Evolutionary conservation across 768 basidiomycete genomes (phyloP).

Genomic region (Tylopilus balloui): DNA sequence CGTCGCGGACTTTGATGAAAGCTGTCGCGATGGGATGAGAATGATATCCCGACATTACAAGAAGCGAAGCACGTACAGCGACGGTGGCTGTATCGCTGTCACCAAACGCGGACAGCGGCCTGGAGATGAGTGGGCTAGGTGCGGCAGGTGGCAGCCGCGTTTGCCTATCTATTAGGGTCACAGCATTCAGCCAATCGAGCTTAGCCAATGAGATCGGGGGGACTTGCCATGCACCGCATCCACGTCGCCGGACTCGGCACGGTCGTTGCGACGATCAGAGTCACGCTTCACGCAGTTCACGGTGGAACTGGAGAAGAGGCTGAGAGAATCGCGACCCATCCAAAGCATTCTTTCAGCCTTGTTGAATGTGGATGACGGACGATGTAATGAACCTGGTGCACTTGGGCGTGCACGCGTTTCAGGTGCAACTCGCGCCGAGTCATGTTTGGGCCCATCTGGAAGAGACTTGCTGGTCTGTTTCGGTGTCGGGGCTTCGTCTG

Average conservation of each 20-base stretch:
- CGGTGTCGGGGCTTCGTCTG: constrained; percentile 16
- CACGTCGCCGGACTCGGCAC: constrained; percentile 9
- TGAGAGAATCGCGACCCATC: constrained; percentile 29
- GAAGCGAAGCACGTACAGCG: constrained; percentile 7
- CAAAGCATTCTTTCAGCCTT: constrained; percentile 34
- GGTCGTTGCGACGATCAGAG: constrained; percentile 14
- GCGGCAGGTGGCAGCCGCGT: constrained; percentile 10
- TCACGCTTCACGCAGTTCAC: constrained; percentile 10
- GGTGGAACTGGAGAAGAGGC: constrained; percentile 23
- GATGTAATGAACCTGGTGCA: constrained; percentile 9
- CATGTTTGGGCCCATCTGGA: background rate
- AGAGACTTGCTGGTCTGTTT: constrained; percentile 2
- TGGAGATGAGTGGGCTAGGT: constrained; percentile 5
- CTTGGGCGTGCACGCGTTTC: constrained; percentile 4
- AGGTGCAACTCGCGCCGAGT: constrained; percentile 3
- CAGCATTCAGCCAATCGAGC: constrained; percentile 1
- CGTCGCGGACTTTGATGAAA: constrained; percentile 18
- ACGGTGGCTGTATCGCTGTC: constrained; percentile 23
- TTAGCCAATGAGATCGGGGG: background rate
- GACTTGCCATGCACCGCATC: constrained; percentile 29
- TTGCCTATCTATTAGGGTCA: constrained; percentile 13
- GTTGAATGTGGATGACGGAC: constrained; percentile 26
- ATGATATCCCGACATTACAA: background rate
- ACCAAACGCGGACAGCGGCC: constrained; percentile 13
- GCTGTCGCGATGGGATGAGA: constrained; percentile 19